Evolutionary conservation across 1,284 basidiomycete species (phyloP).

Genomic region (Trichosporon sp.): DNA sequence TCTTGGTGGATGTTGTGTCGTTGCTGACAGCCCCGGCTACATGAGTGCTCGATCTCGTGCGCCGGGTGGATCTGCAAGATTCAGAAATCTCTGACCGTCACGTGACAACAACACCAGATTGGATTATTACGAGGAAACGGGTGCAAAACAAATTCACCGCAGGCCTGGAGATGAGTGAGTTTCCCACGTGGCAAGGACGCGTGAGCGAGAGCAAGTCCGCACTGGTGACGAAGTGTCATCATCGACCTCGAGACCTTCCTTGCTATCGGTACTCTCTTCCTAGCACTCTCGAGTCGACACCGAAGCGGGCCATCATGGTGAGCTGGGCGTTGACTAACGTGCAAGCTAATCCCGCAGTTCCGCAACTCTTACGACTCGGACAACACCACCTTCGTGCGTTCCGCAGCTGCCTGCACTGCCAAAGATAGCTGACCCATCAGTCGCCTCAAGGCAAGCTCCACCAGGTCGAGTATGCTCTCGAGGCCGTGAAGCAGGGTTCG

Average conservation of each 20-base stretch:
- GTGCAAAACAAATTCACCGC: conserved; percentile 23
- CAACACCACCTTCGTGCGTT: conserved; percentile 60
- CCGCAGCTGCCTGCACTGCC: not conserved
- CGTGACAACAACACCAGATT: conserved; percentile 27
- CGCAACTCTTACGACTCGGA: conserved; percentile 33
- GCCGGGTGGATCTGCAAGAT: not conserved
- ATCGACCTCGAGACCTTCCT: conserved; percentile 15
- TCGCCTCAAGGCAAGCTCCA: conserved; percentile 58
- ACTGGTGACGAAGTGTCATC: conserved; percentile 25
- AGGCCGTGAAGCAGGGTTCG: conserved; percentile 99
- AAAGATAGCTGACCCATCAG: conserved; percentile 32
- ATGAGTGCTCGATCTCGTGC: conserved; percentile 5
- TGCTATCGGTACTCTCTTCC: conserved; percentile 14
- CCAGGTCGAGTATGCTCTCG: conserved; percentile 98
- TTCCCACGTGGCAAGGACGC: conserved; percentile 30
- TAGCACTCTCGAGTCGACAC: conserved; percentile 6
- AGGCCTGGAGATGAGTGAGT: not conserved
- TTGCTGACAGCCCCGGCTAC: not conserved
- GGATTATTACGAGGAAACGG: conserved; percentile 19
- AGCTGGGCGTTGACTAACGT: not conserved
- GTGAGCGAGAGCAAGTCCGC: conserved; percentile 12
- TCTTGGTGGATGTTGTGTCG: conserved; percentile 31
- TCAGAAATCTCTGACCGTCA: conserved; percentile 32
- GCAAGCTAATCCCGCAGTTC: conserved; percentile 63
- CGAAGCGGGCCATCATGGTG: conserved; percentile 32